phyloP scores from a whole-genome alignment of 768 basidiomycete genomes.

The Lenzites betulinus region DNA sequence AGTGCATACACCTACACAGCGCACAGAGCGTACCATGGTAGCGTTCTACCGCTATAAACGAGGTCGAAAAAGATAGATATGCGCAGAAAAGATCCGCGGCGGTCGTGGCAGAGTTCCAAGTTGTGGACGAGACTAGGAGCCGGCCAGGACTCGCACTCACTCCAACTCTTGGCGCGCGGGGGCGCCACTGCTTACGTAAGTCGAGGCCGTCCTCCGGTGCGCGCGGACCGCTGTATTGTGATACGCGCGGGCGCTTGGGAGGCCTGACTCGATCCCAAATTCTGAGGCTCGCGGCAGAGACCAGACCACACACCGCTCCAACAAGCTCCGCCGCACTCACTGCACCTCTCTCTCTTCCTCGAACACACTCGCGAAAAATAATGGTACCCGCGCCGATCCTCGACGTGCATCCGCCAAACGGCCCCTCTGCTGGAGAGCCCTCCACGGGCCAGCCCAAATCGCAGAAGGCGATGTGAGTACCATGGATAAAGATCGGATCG shows the following conservation, averaged over 20 bases:
- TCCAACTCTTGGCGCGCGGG: background rate
- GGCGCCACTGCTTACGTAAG: slow-evolving; percentile 13
- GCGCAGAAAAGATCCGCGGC: background rate
- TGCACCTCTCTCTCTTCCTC: background rate
- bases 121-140: background rate
- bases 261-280: slow-evolving; percentile 21
- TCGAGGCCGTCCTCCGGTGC: background rate
- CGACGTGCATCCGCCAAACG: slow-evolving; percentile 28
- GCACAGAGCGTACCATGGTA: slow-evolving; percentile 15
- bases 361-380: background rate
- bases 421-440: slow-evolving; percentile 18
- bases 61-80: background rate
- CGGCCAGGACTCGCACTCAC: background rate
- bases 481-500: slow-evolving; percentile 6
- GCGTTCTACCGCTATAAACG: background rate
- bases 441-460: slow-evolving; percentile 37
- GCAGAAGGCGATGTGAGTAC: slow-evolving; percentile 57
- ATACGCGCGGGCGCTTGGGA: background rate
- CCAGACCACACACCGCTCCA: slow-evolving; percentile 4
- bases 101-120: background rate
- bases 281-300: slow-evolving; percentile 5
- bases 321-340: slow-evolving; percentile 2
- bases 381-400: slow-evolving; percentile 29
- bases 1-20: background rate
- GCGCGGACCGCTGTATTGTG: background rate